These are phyloP conservation scores for Arthrobotrys entomopaga DNA, from an alignment of 2,329 filamentous ascomycete genomes.

Conservation along the genomic window DNA sequence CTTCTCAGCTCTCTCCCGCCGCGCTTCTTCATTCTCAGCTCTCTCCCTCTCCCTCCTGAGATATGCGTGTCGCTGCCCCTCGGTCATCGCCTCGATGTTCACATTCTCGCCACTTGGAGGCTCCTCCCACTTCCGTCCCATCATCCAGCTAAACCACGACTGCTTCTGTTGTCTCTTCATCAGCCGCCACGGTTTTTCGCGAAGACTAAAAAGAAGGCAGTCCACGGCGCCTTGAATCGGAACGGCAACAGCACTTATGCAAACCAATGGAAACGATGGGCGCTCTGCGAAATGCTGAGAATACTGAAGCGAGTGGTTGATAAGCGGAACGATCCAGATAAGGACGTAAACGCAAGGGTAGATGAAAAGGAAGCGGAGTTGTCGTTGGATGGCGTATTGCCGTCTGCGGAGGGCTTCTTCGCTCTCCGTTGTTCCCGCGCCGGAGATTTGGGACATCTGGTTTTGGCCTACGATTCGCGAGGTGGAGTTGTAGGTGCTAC, in stretches of 20 bases:
- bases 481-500: conserved; percentile 34
- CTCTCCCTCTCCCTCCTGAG: conserved; percentile 45
- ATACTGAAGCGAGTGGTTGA: conserved; percentile 72
- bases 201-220: conserved; percentile 73
- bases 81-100: conserved; percentile 50
- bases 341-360: conserved; percentile 78
- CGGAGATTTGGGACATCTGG: not conserved
- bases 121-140: conserved; percentile 41
- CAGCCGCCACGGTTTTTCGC: conserved; percentile 77
- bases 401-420: conserved; percentile 55
- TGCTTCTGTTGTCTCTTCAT: conserved; percentile 62
- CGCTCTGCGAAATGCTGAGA: conserved; percentile 66
- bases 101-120: conserved; percentile 16
- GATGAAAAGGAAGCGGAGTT: conserved; percentile 77
- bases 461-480: conserved; percentile 18
- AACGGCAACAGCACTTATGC: conserved; percentile 70
- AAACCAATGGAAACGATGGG: conserved; percentile 69
- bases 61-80: conserved; percentile 49
- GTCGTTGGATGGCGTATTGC: conserved; percentile 68
- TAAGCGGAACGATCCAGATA: conserved; percentile 78
- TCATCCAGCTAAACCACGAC: conserved; percentile 32
- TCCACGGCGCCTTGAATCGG: conserved; percentile 75
- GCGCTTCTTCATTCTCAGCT: conserved; percentile 34
- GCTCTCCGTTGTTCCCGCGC: not conserved
- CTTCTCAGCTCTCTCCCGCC: conserved; percentile 26